Evolutionary conservation across 768 basidiomycete genomes (phyloP), one percentile per base, ranked within the genome.

Genomic region (Serpula lacrymans): DNA sequence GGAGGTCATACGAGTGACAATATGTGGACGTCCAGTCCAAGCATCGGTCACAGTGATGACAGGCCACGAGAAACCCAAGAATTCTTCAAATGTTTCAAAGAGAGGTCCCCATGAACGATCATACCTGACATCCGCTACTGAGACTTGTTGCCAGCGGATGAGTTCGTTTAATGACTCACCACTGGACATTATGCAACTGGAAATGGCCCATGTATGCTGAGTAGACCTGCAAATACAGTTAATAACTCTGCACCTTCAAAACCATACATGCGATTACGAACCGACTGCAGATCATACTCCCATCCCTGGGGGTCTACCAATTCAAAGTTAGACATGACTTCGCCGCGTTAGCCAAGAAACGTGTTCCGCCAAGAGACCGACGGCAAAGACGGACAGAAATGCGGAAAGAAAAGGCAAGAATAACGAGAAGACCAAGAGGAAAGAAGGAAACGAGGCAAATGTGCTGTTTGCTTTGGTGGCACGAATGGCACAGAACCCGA

Each of bases 41-140:
- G 69, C 56, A 55, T 89, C 85, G 25, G 88, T 89, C 31, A 87
- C 76, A 1, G 80, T 80, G 46, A 91, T 82, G 13, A 77, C 79
- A 4, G 88, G 88, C 88, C 88, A 91, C 28, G 83, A 85, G 58
- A 89, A 90, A 10, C 75, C 70, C 25, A 91, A 70, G 59, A 91
- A 91, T 21, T 77, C 78, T 34, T 86, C 84, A 54, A 90, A 90
- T 0, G 83, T 76, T 34, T 80, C 76, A 63, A 91, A 91, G 25
- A 84, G 67, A 35, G 80, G 77, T 3, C 84, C 83, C 88, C 88
- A 91, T 20, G 84, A 74, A 40, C 80, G 75, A 40, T 90, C 86
- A 48, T 84, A 84, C 86, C 87, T 87, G 35, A 43, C 20, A 40
- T 23, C 40, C 17, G 29, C 27, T 37, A 40, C 41, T n/a, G n/a